Evolutionary conservation across 768 basidiomycete genomes (phyloP).

Genomic region (Mycena crocata): DNA sequence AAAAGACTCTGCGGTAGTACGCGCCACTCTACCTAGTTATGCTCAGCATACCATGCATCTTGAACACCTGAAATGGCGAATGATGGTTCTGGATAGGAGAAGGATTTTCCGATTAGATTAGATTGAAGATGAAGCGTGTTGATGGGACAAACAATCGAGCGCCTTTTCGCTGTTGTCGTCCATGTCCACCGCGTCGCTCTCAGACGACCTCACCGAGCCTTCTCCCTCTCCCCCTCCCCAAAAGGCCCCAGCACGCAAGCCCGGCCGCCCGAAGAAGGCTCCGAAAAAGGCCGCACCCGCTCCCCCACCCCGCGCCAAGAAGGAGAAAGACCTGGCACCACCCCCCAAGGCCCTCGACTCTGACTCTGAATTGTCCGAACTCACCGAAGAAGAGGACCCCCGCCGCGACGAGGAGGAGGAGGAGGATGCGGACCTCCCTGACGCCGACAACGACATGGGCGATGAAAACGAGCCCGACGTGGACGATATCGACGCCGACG

Average conservation of each 20-base stretch:
- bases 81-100: no score
- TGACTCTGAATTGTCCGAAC: slow-evolving; percentile 85
- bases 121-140: background rate
- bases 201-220: slow-evolving; percentile 20
- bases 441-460: no score
- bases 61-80: no score
- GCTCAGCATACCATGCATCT: no score
- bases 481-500: no score
- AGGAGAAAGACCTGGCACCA: background rate
- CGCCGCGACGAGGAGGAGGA: slow-evolving; percentile 32
- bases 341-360: slow-evolving; percentile 28
- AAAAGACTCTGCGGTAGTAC: no score
- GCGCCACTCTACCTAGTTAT: no score
- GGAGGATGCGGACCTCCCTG: no score
- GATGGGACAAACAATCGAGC: background rate
- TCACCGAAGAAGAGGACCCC: slow-evolving; percentile 83
- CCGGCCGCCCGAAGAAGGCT: slow-evolving; percentile 23
- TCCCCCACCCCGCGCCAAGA: slow-evolving; percentile 6
- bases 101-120: background rate
- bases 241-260: slow-evolving; percentile 7
- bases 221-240: slow-evolving; percentile 23
- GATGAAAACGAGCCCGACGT: no score
- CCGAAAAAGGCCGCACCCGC: slow-evolving; percentile 24
- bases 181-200: slow-evolving; percentile 28
- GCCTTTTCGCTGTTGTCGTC: background rate